These are phyloP conservation scores for Thelonectria blattea DNA, from an alignment of 2,329 filamentous ascomycete genomes.

Conservation along the genomic window DNA sequence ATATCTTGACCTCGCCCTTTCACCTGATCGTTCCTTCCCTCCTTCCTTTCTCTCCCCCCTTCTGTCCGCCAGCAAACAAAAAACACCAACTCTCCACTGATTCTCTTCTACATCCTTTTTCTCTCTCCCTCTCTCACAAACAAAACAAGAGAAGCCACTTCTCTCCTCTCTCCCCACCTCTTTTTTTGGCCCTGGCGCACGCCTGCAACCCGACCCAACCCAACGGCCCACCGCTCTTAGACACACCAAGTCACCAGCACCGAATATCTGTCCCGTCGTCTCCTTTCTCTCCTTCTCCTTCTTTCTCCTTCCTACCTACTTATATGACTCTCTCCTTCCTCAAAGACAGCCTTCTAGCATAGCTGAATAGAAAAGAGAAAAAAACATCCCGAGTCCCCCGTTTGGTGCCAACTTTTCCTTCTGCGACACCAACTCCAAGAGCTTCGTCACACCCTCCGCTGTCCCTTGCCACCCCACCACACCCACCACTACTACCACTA, in stretches of 20 bases:
- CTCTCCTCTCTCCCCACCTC: conserved; percentile 30
- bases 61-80: background rate
- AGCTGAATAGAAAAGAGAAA: conserved; percentile 34
- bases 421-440: conserved; percentile 26
- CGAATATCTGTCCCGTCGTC: conserved; percentile 14
- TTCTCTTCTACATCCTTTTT: no score
- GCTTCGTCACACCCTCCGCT: conserved; percentile 29
- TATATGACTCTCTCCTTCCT: conserved; percentile 17
- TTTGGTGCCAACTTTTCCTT: conserved; percentile 31
- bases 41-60: no score
- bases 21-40: no score
- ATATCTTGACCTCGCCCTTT: no score
- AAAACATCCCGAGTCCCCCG: background rate
- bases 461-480: conserved; percentile 30
- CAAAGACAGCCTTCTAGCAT: conserved; percentile 29
- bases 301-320: conserved; percentile 6
- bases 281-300: background rate
- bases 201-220: conserved; percentile 40
- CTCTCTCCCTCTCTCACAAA: background rate
- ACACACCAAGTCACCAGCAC: conserved; percentile 33
- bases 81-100: background rate
- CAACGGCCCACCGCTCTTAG: conserved; percentile 40
- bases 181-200: conserved; percentile 29
- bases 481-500: conserved; percentile 19
- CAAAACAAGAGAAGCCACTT: background rate